These are phyloP conservation scores for Annulohypoxylon maeteangense DNA, from an alignment of 495 filamentous ascomycete species.

Conservation along the genomic window DNA sequence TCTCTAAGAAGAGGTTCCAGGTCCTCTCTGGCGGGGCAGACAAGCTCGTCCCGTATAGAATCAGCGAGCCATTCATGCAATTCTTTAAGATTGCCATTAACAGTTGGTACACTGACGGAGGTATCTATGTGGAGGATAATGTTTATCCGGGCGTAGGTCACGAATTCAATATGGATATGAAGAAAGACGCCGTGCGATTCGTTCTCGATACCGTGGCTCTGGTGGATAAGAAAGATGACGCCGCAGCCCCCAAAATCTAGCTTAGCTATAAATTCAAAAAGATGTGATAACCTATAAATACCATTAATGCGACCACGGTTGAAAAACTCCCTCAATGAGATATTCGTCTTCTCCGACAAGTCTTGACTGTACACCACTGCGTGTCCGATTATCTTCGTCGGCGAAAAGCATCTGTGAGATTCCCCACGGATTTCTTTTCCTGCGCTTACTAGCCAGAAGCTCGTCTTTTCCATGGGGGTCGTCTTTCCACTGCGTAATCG, in stretches of 20 bases:
- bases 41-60: conserved; percentile 84
- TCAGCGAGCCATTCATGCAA: conserved; percentile 72
- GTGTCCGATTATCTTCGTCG: conserved; percentile 47
- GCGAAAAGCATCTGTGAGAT: conserved; percentile 54
- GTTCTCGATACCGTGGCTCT: conserved; percentile 63
- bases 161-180: conserved; percentile 77
- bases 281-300: neutral
- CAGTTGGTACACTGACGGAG: conserved; percentile 67
- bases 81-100: conserved; percentile 73
- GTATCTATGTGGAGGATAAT: conserved; percentile 73
- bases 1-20: conserved; percentile 80
- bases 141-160: conserved; percentile 79
- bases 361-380: conserved; percentile 49
- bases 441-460: conserved; percentile 59
- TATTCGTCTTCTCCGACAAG: conserved; percentile 45
- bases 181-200: conserved; percentile 73
- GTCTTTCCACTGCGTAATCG: conserved; percentile 57
- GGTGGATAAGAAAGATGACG: conserved; percentile 23
- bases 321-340: conserved; percentile 46
- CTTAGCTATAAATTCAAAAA: neutral
- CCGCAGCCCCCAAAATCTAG: conserved; percentile 37
- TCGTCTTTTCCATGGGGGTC: conserved; percentile 62
- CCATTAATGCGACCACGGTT: conserved; percentile 48
- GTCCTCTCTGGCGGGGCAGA: conserved; percentile 80
- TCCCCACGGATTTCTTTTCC: conserved; percentile 60